Evolutionary conservation across 169 alveolate genomes (phyloP), one percentile per base, ranked within the genome.

Genomic region (Theileria annulata): DNA sequence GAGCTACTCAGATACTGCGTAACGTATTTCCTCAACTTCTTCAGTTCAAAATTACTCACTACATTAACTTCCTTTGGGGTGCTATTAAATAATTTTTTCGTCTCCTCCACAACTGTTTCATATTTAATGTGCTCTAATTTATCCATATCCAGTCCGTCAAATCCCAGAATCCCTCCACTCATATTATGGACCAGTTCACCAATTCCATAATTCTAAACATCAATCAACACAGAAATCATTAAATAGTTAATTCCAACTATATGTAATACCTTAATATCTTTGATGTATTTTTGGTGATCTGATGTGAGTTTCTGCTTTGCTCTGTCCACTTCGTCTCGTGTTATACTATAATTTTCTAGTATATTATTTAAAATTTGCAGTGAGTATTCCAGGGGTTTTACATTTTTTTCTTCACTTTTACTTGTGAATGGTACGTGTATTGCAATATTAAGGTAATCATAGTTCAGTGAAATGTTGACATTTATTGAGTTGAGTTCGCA

Each of bases 301-400:
- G 94, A 94, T 77, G 93, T 97, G 33, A 97, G 89, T 35, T 91
- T 85, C 25, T 93, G 94, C 83, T 96, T 72, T 9, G 87, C 94
- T 4, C 94, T 86, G 60, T 70, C 88, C 25, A 88, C 87, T 54
- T 91, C 94, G 48, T 90, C 95, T 49, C 84, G 87, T 68, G 90
- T 92, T n/a, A 91, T 73, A 23, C 54, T 69, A 67, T 88, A 81
- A 30, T 75, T 9, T 27, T 63, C 72, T 73, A 75, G 54, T 28
- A 59, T 59, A 27, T 56, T 23, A 59, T 73, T n/a, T 78, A 75
- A 0, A 2, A 80, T 67, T 49, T 81, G 91, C 27, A 80, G 75
- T 19, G 81, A 58, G 37, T 49, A 42, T 33, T 81, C 90, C 35
- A 80, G 66, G 42, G 70, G 56, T 25, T 77, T 72, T 79, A 70